These are phyloP conservation scores for Selenicereus undatus DNA, from an alignment of 148 eudicot genomes.

Conservation along the genomic window DNA sequence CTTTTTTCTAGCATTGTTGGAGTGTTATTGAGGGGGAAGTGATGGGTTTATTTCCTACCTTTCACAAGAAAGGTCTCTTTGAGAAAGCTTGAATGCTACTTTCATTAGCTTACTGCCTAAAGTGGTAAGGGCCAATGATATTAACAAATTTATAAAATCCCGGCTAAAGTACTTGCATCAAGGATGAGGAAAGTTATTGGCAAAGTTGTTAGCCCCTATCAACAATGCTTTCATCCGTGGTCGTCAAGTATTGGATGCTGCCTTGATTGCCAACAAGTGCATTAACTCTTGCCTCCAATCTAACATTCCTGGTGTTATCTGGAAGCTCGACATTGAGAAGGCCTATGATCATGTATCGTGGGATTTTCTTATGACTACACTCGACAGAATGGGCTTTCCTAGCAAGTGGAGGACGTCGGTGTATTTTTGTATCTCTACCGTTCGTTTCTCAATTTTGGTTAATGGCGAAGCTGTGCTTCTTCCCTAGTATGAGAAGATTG, in stretches of 20 bases:
- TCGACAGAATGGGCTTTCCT: background rate
- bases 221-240: background rate
- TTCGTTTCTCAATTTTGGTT: background rate
- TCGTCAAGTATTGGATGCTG: background rate
- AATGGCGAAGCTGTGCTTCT: background rate
- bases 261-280: background rate
- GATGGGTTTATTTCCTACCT: background rate
- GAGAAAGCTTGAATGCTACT: background rate
- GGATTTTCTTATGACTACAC: background rate
- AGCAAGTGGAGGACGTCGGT: background rate
- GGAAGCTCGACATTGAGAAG: background rate
- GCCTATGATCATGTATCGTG: background rate
- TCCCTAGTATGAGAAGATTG: no score
- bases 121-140: background rate
- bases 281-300: background rate
- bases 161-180: background rate
- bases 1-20: background rate
- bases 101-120: background rate
- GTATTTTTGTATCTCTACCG: background rate
- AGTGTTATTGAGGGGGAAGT: background rate
- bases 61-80: background rate
- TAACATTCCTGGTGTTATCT: background rate
- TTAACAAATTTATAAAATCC: background rate
- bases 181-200: background rate
- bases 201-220: no score